Conservation (phyloP, 2,329 filamentous ascomycete genomes). For the Paecilomyces niveus region DNA sequence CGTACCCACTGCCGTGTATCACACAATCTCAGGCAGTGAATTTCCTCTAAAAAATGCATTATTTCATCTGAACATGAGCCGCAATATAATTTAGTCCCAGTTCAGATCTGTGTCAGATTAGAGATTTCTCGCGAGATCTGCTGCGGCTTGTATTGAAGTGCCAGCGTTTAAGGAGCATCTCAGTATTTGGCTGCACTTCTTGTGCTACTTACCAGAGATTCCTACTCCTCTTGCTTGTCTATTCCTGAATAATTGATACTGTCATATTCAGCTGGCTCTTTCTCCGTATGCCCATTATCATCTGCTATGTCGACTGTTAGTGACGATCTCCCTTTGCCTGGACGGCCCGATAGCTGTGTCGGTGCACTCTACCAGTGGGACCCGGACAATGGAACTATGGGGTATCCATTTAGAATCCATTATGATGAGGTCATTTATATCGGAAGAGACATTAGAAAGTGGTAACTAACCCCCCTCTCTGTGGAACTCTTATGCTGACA, state of each 20-base stretch:
- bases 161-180: neutral
- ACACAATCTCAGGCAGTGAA: neutral
- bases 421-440: conserved; percentile 27
- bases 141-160: neutral
- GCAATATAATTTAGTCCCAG: neutral
- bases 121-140: neutral
- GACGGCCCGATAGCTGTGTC: conserved; percentile 6
- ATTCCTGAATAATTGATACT: neutral
- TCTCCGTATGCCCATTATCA: neutral
- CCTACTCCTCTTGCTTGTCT: neutral
- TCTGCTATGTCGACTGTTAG: neutral
- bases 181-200: neutral
- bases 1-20: neutral
- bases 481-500: neutral
- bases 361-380: conserved; percentile 18
- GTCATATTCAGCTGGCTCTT: neutral
- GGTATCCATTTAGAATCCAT: conserved; percentile 15
- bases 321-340: neutral
- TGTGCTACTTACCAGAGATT: neutral
- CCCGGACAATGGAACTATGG: conserved; percentile 7
- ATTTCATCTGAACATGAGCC: neutral
- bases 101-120: neutral
- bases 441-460: conserved; percentile 26
- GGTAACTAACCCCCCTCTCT: conserved; percentile 14
- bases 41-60: neutral